Base-by-base conservation (phyloP, 805 yeast species). In the Cyberlindnera bimundalis region DNA sequence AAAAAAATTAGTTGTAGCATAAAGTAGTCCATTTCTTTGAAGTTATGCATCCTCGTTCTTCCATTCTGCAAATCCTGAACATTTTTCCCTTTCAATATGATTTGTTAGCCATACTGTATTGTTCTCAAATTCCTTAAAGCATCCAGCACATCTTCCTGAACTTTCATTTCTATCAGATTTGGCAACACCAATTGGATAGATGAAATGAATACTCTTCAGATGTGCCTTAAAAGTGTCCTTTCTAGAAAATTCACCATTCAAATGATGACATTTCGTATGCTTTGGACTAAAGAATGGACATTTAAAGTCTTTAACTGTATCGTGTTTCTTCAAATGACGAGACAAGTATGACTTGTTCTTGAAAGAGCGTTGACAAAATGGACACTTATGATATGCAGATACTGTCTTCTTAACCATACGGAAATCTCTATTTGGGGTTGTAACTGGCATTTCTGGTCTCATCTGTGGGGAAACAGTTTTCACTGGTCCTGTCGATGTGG, bases 201-300 rank as follows among this genome's bases (percentile, higher is more conserved):
- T 78, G 58, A 84, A 84, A 56, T 84, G 93, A 42, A 84, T 76
- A 6, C 88, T 83, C 60, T 81, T 82, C 47, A 84, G 66, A 61
- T 84, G 93, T 55, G 84, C 84, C 53, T 84, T 84, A 62, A 74
- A 84, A 4, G 91, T 84, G 59, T 84, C 93, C 58, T 90, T 81
- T 37, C 93, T 69, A 10, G 84, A 76, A 53, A 84, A 84, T 34
- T 79, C 81, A 7, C 93, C 93, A 19, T 80, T 75, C 35, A 71
- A 67, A 56, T 84, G 93, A 56, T 84, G 93, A 36, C 64, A 59
- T 37, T 56, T 53, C 43, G 61, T 40, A 60, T 64, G 53, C 43
- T 51, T 17, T 37, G 51, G 40, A 51, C 52, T 65, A 68, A 64
- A 83, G 60, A 83, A 86, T 12, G 95, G 95, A 63, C 96, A 86